A percentile compares a stretch with the other conserved stretches of the same genome.
These are phyloP conservation scores for Umbilicaria muhlenbergii DNA, from an alignment of 495 filamentous ascomycete species.

Conservation along the genomic window DNA sequence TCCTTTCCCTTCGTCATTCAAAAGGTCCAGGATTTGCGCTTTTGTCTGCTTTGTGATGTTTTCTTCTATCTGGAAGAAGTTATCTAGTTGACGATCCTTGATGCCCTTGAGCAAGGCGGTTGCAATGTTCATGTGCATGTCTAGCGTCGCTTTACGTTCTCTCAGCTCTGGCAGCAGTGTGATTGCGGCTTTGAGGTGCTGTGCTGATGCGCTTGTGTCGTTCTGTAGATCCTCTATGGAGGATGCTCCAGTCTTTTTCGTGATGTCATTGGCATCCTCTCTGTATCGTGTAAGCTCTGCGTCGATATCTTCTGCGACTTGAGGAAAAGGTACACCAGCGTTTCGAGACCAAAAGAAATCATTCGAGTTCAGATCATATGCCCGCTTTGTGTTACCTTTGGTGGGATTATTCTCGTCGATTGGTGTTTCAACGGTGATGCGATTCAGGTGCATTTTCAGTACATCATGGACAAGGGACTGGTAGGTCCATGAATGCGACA, in stretches of 20 bases:
- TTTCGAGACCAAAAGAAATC: slow-evolving; percentile 98
- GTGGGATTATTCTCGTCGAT: slow-evolving; percentile 58
- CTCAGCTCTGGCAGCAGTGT: slow-evolving; percentile 82
- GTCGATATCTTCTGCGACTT: slow-evolving; percentile 94
- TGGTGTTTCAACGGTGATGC: slow-evolving; percentile 81
- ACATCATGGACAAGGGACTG: slow-evolving; percentile 94
- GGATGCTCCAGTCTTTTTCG: slow-evolving; percentile 83
- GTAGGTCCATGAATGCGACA: slow-evolving; percentile 98
- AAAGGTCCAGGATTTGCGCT: slow-evolving; percentile 71
- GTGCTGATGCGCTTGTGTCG: slow-evolving; percentile 72
- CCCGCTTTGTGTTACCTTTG: slow-evolving; percentile 59
- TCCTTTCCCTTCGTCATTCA: slow-evolving; percentile 69
- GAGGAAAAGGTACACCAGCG: slow-evolving; percentile 82
- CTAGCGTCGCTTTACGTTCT: slow-evolving; percentile 77
- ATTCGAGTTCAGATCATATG: slow-evolving; percentile 76
- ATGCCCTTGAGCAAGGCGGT: slow-evolving; percentile 74
- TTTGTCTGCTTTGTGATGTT: slow-evolving; percentile 87
- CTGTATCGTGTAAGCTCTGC: slow-evolving; percentile 84
- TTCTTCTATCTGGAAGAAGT: slow-evolving; percentile 92
- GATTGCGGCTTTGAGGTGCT: slow-evolving; percentile 91
- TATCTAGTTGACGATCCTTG: slow-evolving; percentile 87
- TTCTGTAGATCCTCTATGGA: slow-evolving; percentile 89
- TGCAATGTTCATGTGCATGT: slow-evolving; percentile 99
- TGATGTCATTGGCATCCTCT: slow-evolving; percentile 88
- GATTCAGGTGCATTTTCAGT: slow-evolving; percentile 82